Evolutionary conservation across 2,329 filamentous ascomycete species (phyloP).

Genomic region (Penicillium paneum): DNA sequence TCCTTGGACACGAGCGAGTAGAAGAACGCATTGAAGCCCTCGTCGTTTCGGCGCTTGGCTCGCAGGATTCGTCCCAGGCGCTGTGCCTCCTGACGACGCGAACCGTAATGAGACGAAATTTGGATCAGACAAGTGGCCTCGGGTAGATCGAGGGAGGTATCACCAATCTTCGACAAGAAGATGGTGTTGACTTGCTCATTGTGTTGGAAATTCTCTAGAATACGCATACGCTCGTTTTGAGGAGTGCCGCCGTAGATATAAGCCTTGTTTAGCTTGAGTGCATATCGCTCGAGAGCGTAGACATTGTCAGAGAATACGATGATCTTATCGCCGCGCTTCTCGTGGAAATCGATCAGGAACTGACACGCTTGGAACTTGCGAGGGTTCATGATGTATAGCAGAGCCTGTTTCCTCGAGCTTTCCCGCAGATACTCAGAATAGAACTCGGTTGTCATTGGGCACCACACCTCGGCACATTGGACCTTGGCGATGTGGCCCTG

Average conservation of each 20-base stretch:
- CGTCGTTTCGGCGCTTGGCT: conserved; percentile 92
- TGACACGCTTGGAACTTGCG: conserved; percentile 96
- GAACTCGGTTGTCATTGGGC: conserved; percentile 97
- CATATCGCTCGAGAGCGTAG: conserved; percentile 83
- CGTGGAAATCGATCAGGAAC: conserved; percentile 97
- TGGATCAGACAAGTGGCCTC: conserved; percentile 97
- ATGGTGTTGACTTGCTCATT: conserved; percentile 87
- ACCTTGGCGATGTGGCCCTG: conserved; percentile 96
- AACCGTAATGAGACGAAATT: conserved; percentile 96
- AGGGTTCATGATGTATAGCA: conserved; percentile 96
- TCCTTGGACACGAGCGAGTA: conserved; percentile 97
- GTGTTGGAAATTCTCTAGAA: conserved; percentile 92
- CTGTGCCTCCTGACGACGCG: conserved; percentile 92
- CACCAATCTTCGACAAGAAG: conserved; percentile 95
- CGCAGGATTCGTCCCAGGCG: conserved; percentile 87
- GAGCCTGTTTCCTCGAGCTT: conserved; percentile 62
- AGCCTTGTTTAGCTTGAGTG: conserved; percentile 76
- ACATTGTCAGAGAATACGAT: conserved; percentile 99
- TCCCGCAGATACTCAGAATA: conserved; percentile 86
- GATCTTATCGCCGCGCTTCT: conserved; percentile 90
- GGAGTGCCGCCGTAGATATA: conserved; percentile 89
- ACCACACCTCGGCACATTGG: conserved; percentile 98
- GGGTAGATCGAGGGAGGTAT: conserved; percentile 94
- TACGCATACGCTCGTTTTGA: conserved; percentile 78
- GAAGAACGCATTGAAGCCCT: conserved; percentile 98